Conservation (phyloP, 2,329 filamentous ascomycete genomes). For the Trichothecium roseum region DNA sequence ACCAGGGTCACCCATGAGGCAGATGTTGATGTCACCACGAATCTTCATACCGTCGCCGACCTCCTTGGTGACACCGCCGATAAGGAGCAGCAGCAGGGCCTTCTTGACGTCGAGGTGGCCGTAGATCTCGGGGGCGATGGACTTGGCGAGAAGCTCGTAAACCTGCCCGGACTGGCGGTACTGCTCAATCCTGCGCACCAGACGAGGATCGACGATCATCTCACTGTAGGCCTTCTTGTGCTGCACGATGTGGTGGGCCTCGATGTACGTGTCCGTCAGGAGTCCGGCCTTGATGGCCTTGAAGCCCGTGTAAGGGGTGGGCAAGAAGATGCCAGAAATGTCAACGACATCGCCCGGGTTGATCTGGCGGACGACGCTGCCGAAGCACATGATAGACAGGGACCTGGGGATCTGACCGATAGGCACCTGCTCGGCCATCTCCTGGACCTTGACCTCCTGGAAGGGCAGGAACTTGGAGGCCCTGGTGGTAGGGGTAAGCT, state of each 20-base stretch:
- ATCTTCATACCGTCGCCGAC: slow-evolving; percentile 99
- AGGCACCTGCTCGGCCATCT: slow-evolving; percentile 97
- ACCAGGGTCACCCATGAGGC: slow-evolving; percentile 98
- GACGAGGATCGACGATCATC: slow-evolving; percentile 69
- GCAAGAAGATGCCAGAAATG: slow-evolving; percentile 88
- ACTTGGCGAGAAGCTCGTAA: slow-evolving; percentile 91
- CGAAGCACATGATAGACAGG: slow-evolving; percentile 81
- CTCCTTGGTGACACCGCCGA: slow-evolving; percentile 91
- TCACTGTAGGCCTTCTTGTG: slow-evolving; percentile 98
- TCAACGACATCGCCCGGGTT: slow-evolving; percentile 94
- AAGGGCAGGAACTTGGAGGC: slow-evolving; percentile 96
- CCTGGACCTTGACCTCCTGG: slow-evolving; percentile 97
- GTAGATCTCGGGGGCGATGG: slow-evolving; percentile 94
- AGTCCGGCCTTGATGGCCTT: slow-evolving; percentile 91
- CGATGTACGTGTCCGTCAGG: slow-evolving; percentile 93
- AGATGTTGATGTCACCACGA: slow-evolving; percentile 97
- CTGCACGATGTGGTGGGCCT: slow-evolving; percentile 86
- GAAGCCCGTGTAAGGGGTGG: slow-evolving; percentile 98
- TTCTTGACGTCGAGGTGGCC: slow-evolving; percentile 98
- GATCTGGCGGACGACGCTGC: slow-evolving; percentile 72
- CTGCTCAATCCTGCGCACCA: slow-evolving; percentile 75
- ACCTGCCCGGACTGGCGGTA: slow-evolving; percentile 80
- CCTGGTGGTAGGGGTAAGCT: slow-evolving; percentile 87
- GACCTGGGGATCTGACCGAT: slow-evolving; percentile 94
- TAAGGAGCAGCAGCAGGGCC: slow-evolving; percentile 85